Evolutionary conservation across 1,284 basidiomycete species (phyloP).

Genomic region (Takashimella tepidaria): DNA sequence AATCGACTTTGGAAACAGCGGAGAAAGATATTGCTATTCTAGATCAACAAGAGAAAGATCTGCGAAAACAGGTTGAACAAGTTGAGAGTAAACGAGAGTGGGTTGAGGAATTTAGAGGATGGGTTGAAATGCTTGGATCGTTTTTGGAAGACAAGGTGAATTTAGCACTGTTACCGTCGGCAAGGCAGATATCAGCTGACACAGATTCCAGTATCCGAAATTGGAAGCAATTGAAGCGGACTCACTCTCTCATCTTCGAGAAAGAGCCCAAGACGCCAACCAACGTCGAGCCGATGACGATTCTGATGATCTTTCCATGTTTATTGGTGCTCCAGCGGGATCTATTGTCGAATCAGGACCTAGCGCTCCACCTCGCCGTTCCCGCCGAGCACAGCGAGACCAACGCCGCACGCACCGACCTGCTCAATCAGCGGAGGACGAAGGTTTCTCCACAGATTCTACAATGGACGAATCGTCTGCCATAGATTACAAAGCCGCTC

Average conservation of each 20-base stretch:
- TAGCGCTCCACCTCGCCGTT: conserved; percentile 53
- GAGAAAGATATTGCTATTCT: conserved; percentile 64
- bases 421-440: conserved; percentile 55
- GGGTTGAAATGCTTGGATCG: conserved; percentile 78
- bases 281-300: conserved; percentile 66
- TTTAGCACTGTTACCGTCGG: no score
- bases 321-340: conserved; percentile 54
- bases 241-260: conserved; percentile 65
- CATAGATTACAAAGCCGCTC: conserved; percentile 64
- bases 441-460: conserved; percentile 82
- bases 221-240: conserved; percentile 83
- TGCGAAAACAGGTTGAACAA: conserved; percentile 69
- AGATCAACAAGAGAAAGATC: conserved; percentile 67
- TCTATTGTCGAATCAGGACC: conserved; percentile 28
- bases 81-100: conserved; percentile 80
- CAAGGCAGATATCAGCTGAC: not conserved
- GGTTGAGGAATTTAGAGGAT: conserved; percentile 77
- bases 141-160: conserved; percentile 88
- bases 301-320: conserved; percentile 70
- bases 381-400: conserved; percentile 50
- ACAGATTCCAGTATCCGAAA: conserved; percentile 61
- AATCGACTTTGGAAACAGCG: conserved; percentile 39
- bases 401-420: conserved; percentile 53
- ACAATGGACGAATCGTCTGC: conserved; percentile 61
- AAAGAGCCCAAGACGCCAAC: conserved; percentile 65